Evolutionary conservation across 371 early-diverging fungal species (phyloP), one percentile per base, ranked within the genome.

Genomic region (Rhizomucor miehei): DNA sequence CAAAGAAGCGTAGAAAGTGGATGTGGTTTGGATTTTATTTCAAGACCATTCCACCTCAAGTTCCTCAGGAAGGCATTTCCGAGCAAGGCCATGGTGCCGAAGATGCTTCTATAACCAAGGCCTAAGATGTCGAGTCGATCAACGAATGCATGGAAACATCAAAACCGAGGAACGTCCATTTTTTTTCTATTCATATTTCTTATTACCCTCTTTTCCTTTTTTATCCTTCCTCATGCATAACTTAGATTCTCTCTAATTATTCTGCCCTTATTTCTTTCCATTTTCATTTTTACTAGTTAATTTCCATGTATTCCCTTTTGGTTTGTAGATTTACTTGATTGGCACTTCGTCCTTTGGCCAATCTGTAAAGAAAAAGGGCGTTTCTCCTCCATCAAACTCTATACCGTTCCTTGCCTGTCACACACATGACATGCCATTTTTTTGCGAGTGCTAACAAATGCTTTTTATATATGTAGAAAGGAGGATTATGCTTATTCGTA

Each of bases 341-440:
- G 56, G 49, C 56, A 56, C 56, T 56, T 56, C 20, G 49, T 48
- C 49, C 56, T 56, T 56, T 56, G 56, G 56, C 24, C 56, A 46
- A 41, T 36, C 49, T 56, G 56, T 56, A 56, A 56, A 56, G 56
- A 56, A 56, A 56, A 56, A 56, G 29, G 56, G 49, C 56, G 56
- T 56, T 56, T 53, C 54, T 53, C 54, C 46, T 20, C 52, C 8
- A 3, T 3, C 29, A 29, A 3, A 29, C 29, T 5, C 29, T 29
- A 29, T 29, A 29, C 29, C 29, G n/a, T n/a, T n/a, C 29, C 3
- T 29, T 29, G 29, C 29, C 29, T 29, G 8, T 29, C 29, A 29
- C 29, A 29, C 29, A 29, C 29, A 29, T 29, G 29, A 29, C 29
- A 29, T 8, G 8, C 29, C 8, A 29, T 5, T 8, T 29, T 8